Percentiles rank a stretch among this genome's conserved stretches.
Conservation (phyloP, 169 alveolate genomes). For the Plasmodium falciparum region DNA sequence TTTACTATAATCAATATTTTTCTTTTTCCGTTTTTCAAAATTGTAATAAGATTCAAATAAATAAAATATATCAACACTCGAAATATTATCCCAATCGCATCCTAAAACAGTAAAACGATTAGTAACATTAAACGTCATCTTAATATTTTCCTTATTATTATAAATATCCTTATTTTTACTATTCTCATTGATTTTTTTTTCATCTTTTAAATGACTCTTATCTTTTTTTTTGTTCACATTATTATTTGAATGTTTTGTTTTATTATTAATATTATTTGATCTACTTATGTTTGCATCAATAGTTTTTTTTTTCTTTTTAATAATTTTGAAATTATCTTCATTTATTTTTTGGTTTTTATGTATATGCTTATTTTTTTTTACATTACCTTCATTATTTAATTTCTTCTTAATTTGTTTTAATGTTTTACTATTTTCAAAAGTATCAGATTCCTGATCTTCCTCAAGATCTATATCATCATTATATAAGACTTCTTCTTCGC, state of each 20-base stretch:
- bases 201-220: background rate
- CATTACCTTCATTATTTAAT: background rate
- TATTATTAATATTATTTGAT: slow-evolving; percentile 3
- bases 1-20: slow-evolving; percentile 82
- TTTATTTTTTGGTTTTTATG: background rate
- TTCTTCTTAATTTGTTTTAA: background rate
- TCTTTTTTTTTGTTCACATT: slow-evolving; percentile 17
- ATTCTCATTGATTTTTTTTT: slow-evolving; percentile 13
- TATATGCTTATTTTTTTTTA: background rate
- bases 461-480: background rate
- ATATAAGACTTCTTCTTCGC: background rate
- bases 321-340: slow-evolving; percentile 4
- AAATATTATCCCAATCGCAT: slow-evolving; percentile 97
- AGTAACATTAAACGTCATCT: slow-evolving; percentile 79
- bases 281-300: background rate
- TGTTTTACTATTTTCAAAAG: slow-evolving; percentile 12
- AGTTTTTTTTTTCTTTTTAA: background rate
- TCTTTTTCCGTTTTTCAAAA: slow-evolving; percentile 76
- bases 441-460: background rate
- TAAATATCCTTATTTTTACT: slow-evolving; percentile 21
- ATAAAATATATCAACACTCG: slow-evolving; percentile 94
- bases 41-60: slow-evolving; percentile 91
- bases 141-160: slow-evolving; percentile 63
- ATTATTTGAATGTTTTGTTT: background rate
- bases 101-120: slow-evolving; percentile 96